These are phyloP conservation scores for Neofusicoccum parvum DNA, from an alignment of 2,329 filamentous ascomycete genomes.

Conservation along the genomic window DNA sequence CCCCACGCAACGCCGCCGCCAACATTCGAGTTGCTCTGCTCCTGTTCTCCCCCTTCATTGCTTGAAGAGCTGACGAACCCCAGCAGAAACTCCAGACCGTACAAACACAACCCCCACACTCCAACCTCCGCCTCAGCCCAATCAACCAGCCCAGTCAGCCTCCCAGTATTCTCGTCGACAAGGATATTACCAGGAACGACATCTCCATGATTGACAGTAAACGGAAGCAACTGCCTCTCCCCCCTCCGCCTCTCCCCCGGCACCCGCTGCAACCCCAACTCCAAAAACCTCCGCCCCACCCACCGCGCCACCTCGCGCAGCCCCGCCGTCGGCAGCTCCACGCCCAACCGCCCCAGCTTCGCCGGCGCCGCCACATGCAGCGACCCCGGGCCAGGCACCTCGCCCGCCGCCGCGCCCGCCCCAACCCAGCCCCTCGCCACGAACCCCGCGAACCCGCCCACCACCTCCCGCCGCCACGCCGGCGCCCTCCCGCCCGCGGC, in stretches of 20 bases:
- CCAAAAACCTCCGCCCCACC: constrained; percentile 15
- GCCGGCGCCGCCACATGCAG: constrained; percentile 27
- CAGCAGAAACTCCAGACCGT: constrained; percentile 63
- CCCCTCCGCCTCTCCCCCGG: too few species aligned
- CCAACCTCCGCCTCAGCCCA: constrained; percentile 67
- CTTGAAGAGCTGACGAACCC: constrained; percentile 44
- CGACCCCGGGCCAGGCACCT: constrained; percentile 30
- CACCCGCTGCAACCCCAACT: constrained; percentile 2
- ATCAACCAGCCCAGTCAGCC: constrained; percentile 59
- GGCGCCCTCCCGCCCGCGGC: background rate
- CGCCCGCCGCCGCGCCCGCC: background rate
- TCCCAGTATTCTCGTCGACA: constrained; percentile 47
- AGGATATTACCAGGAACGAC: constrained; percentile 61
- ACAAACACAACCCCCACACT: constrained; percentile 60
- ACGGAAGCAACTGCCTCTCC: constrained; percentile 38
- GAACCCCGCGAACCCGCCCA: constrained; percentile 33
- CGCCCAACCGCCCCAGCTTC: constrained; percentile 31
- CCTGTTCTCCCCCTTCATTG: background rate
- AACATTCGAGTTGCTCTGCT: too few species aligned
- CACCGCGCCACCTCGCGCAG: constrained; percentile 27
- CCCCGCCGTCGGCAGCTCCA: constrained; percentile 29
- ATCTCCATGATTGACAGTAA: constrained; percentile 64
- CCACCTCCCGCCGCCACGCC: constrained; percentile 28
- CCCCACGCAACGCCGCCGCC: background rate
- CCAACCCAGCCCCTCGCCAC: constrained; percentile 32